phyloP scores from a whole-genome alignment of 2,329 filamentous ascomycete genomes.

The Cadophora sp. region DNA sequence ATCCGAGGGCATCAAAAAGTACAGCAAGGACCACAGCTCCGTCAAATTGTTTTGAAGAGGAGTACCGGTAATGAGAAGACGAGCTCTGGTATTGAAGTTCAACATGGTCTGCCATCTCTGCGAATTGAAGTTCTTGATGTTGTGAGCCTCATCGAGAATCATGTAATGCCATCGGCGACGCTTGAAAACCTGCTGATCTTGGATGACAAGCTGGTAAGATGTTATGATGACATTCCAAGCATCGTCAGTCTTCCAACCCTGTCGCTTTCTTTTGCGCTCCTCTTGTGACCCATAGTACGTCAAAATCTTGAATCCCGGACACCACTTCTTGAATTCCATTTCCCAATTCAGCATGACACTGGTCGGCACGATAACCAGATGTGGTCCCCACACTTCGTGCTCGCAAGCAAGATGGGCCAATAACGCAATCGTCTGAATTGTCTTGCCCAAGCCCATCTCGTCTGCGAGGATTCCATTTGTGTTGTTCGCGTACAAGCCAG shows the following conservation, averaged over 20 bases:
- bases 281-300: conserved; percentile 96
- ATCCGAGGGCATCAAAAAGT: conserved; percentile 93
- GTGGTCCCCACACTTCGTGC: conserved; percentile 92
- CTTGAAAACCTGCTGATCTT: conserved; percentile 94
- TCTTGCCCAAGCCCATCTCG: conserved; percentile 98
- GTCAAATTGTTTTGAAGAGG: conserved; percentile 97
- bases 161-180: conserved; percentile 96
- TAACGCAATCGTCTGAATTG: conserved; percentile 95
- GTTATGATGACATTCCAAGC: conserved; percentile 98
- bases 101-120: conserved; percentile 96
- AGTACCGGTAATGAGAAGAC: conserved; percentile 89
- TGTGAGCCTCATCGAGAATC: conserved; percentile 97
- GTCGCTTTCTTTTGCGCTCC: conserved; percentile 87
- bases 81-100: conserved; percentile 88
- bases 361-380: conserved; percentile 94
- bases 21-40: conserved; percentile 94
- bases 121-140: conserved; percentile 99
- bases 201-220: conserved; percentile 93
- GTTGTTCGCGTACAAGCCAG: conserved; percentile 86
- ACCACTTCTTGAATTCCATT: conserved; percentile 99
- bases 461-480: conserved; percentile 97
- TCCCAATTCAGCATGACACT: conserved; percentile 99
- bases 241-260: conserved; percentile 92
- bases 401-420: conserved; percentile 91
- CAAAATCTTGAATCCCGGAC: conserved; percentile 95